Base-by-base conservation (phyloP, 2,329 filamentous ascomycete genomes). In the Diaporthe sp. region DNA sequence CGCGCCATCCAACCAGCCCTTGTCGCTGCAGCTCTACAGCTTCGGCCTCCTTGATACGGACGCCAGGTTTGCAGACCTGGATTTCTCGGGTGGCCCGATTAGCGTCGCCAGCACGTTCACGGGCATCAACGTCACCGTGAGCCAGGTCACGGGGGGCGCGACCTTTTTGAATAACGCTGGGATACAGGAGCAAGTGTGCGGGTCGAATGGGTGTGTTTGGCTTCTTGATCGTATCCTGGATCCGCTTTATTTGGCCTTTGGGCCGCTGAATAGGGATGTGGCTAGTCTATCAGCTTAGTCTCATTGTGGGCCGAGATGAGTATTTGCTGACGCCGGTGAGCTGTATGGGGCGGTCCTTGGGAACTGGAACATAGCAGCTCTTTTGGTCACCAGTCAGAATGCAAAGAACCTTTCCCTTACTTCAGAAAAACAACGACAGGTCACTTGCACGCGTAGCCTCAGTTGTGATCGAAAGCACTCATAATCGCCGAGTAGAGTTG, bases 191-290 rank as follows among this genome's bases (percentile, higher is more conserved):
- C 53, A 65, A 34, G 53, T 75, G 19, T 62, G 70, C 51, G 70
- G 69, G 15, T 69, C 46, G 28, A 65, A 65, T 31, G 57, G 62
- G 22, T 73, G 61, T 28, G 62, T 70, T 31, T 75, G 51, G 71
- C 19, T 65, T 10, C 17, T 58, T 15, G 62, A 62, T 37, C 53
- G 62, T 15, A 34, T 70, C 12, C 28, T 73, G 61, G 53, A 69
- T 69, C 70, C 70, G 25, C 59, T 68, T 17, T 75, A 73, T 51
- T 7, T 75, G 59, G 74, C 51, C 22, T 72, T 59, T 49, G 74
- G 74, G 7, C 58, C 69, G 19, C 31, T 51, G 42, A n/a, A 69
- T 42, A 51, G 69, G 49, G 57, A 13, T 12, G 44, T 15, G 46
- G 15, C n/a, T 44, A 28, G 37, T 31, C 8, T 19, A 44, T 15